Evolutionary conservation across 2,329 filamentous ascomycete genomes (phyloP).

Genomic region (Polytolypa hystricis): DNA sequence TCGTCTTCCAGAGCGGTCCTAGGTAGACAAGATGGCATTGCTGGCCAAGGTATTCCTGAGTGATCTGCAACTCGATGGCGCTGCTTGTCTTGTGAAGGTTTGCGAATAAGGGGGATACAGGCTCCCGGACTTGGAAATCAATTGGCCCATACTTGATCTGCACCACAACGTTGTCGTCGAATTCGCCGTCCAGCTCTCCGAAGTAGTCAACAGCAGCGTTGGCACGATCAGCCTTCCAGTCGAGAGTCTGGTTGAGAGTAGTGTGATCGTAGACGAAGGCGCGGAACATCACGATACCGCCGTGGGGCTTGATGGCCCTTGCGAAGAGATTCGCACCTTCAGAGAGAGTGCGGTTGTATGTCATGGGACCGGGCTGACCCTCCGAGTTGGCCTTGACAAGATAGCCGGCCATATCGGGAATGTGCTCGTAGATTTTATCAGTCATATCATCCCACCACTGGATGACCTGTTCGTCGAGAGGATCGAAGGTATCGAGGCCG

Average conservation of each 20-base stretch:
- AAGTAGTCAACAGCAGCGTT: conserved; percentile 61
- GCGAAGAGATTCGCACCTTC: conserved; percentile 61
- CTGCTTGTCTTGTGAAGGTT: conserved; percentile 36
- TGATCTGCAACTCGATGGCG: conserved; percentile 55
- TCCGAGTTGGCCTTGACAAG: conserved; percentile 63
- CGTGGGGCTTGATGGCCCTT: conserved; percentile 44
- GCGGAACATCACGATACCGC: conserved; percentile 57
- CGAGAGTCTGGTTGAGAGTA: conserved; percentile 38
- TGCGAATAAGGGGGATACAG: conserved; percentile 53
- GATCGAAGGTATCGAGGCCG: conserved; percentile 52
- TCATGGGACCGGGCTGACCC: conserved; percentile 57
- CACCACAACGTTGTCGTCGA: conserved; percentile 59
- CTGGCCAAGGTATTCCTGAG: conserved; percentile 61
- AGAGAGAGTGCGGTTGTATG: conserved; percentile 58
- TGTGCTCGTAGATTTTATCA: conserved; percentile 44
- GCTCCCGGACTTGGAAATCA: conserved; percentile 62
- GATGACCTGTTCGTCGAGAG: conserved; percentile 49
- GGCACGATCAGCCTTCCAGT: conserved; percentile 58
- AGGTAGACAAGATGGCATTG: conserved; percentile 59
- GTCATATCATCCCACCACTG: conserved; percentile 54
- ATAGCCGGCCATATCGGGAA: conserved; percentile 60
- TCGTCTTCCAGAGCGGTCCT: conserved; percentile 55
- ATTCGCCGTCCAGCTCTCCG: conserved; percentile 50
- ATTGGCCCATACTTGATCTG: conserved; percentile 67
- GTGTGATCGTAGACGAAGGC: conserved; percentile 58